Conservation (phyloP, 1,139 yeast genomes). For the Debaryomyces nepalensis region DNA sequence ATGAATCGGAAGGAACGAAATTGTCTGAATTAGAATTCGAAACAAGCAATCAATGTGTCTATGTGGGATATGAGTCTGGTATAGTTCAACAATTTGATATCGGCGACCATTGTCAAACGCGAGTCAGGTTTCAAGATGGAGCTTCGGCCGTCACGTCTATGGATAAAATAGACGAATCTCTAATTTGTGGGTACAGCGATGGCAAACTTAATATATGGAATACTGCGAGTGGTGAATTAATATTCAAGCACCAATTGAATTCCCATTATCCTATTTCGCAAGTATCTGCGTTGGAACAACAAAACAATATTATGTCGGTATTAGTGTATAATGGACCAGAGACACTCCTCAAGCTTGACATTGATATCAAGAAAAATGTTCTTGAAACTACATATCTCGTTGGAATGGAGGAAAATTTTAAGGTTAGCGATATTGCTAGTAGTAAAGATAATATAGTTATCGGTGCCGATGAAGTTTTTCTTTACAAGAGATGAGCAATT, state of each 20-base stretch:
- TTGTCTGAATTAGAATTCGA: slow-evolving; percentile 20
- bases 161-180: slow-evolving; percentile 18
- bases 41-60: slow-evolving; percentile 33
- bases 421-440: slow-evolving; percentile 19
- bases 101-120: slow-evolving; percentile 23
- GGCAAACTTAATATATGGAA: slow-evolving; percentile 26
- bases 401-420: slow-evolving; percentile 30
- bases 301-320: slow-evolving; percentile 8
- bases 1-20: slow-evolving; percentile 12
- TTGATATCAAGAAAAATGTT: slow-evolving; percentile 14
- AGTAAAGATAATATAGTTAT: slow-evolving; percentile 18
- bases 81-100: slow-evolving; percentile 33
- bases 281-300: slow-evolving; percentile 12
- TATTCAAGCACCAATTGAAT: slow-evolving; percentile 18
- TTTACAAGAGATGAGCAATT: no score
- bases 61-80: slow-evolving; percentile 55
- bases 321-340: slow-evolving; percentile 31
- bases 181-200: slow-evolving; percentile 30
- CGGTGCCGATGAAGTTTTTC: slow-evolving; percentile 15
- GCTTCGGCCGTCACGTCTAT: slow-evolving; percentile 22
- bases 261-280: slow-evolving; percentile 16
- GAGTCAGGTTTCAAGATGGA: slow-evolving; percentile 12
- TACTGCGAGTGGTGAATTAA: slow-evolving; percentile 5
- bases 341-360: slow-evolving; percentile 19
- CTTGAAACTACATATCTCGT: slow-evolving; percentile 21